These are phyloP conservation scores for Croton setiger DNA, from an alignment of 441 rosid species.

Conservation along the genomic window DNA sequence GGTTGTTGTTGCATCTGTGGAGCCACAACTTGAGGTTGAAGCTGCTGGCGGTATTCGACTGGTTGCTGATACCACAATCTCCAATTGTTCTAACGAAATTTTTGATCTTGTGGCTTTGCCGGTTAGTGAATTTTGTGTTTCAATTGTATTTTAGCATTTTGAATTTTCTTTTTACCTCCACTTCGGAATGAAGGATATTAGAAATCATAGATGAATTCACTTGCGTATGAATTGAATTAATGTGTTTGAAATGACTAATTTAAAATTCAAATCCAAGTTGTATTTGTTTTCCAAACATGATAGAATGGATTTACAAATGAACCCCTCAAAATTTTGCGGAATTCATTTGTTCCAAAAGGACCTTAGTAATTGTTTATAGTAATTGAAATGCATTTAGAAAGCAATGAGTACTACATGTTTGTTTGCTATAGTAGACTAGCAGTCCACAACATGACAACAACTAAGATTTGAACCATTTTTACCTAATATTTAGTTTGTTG, in stretches of 20 bases:
- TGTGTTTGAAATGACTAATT: too few species aligned
- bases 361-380: neutral
- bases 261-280: too few species aligned
- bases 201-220: too few species aligned
- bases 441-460: too few species aligned
- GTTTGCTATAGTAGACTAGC: neutral
- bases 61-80: conserved; percentile 73
- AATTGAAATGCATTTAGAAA: neutral
- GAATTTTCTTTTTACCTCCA: too few species aligned
- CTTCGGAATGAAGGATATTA: too few species aligned
- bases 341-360: too few species aligned
- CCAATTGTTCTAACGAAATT: conserved; percentile 52
- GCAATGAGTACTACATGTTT: neutral
- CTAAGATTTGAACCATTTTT: neutral
- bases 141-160: neutral
- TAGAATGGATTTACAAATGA: too few species aligned
- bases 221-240: too few species aligned
- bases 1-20: conserved; percentile 86
- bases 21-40: conserved; percentile 75
- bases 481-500: neutral
- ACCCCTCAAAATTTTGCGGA: too few species aligned
- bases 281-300: too few species aligned
- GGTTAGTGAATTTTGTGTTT: conserved; percentile 41
- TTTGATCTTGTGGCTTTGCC: conserved; percentile 92
- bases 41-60: conserved; percentile 67